phyloP scores from a whole-genome alignment of 768 basidiomycete genomes.

The Rhodosporidiobolus sp. region DNA sequence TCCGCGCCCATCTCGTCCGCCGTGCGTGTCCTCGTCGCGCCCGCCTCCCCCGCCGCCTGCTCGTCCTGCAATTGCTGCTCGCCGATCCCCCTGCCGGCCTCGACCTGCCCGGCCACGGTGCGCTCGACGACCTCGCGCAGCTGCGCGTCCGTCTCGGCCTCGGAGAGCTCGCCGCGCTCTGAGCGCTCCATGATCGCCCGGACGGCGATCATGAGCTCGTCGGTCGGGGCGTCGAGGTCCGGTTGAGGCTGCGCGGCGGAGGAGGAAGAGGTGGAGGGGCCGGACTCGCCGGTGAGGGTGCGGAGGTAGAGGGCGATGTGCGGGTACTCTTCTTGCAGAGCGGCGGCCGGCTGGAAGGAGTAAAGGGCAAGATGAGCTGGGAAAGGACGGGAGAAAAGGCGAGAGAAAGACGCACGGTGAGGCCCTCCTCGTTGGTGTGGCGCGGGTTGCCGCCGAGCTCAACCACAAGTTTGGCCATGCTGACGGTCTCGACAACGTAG shows the following conservation, averaged over 20 bases:
- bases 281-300: constrained; percentile 38
- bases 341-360: constrained; percentile 39
- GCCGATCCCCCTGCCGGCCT: constrained; percentile 39
- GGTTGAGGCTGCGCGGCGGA: not conserved
- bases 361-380: not conserved
- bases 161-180: constrained; percentile 43
- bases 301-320: constrained; percentile 43
- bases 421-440: constrained; percentile 48
- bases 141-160: constrained; percentile 43
- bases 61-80: constrained; percentile 24
- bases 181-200: constrained; percentile 48
- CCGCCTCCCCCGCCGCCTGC: constrained; percentile 7
- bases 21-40: constrained; percentile 4
- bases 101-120: constrained; percentile 43
- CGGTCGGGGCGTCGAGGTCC: constrained; percentile 41
- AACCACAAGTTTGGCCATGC: constrained; percentile 48
- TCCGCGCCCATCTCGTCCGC: constrained; percentile 1
- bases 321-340: constrained; percentile 44
- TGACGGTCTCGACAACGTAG: constrained; percentile 50
- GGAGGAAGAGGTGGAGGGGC: not conserved
- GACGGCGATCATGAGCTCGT: constrained; percentile 46
- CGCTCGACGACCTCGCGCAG: constrained; percentile 48
- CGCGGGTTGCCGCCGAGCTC: constrained; percentile 49
- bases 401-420: constrained; percentile 45
- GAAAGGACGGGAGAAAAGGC: not conserved